phyloP scores from a whole-genome alignment of 2,329 filamentous ascomycete species.

The Botrytis tulipae region DNA sequence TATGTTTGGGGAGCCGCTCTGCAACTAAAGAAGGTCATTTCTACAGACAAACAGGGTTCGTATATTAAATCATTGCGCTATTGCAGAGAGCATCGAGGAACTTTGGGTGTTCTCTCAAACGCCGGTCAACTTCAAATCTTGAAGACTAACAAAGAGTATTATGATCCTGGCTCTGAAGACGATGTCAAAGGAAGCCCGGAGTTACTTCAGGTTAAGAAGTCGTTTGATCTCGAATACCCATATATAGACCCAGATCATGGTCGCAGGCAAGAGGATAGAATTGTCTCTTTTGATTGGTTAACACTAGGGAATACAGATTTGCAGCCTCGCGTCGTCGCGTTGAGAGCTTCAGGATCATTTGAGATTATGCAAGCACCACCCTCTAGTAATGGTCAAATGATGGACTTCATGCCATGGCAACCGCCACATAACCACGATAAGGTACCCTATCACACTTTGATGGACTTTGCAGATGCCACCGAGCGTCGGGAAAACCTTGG shows the following conservation, averaged over 20 bases:
- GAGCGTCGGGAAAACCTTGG: constrained; percentile 54
- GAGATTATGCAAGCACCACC: constrained; percentile 62
- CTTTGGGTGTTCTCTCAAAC: constrained; percentile 60
- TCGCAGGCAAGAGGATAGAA: constrained; percentile 52
- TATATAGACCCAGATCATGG: constrained; percentile 48
- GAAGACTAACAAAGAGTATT: constrained; percentile 55
- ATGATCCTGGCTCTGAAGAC: constrained; percentile 43
- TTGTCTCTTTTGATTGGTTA: constrained; percentile 68
- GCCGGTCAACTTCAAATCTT: constrained; percentile 63
- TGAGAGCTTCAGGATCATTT: constrained; percentile 59
- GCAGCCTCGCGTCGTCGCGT: constrained; percentile 56
- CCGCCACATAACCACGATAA: constrained; percentile 53
- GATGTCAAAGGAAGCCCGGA: constrained; percentile 55
- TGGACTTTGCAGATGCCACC: constrained; percentile 54
- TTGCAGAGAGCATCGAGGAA: constrained; percentile 59
- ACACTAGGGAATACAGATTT: constrained; percentile 55
- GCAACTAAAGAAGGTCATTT: constrained; percentile 56
- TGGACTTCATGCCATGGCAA: constrained; percentile 60
- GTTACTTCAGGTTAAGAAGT: constrained; percentile 57
- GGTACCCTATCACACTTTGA: constrained; percentile 51
- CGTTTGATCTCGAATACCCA: constrained; percentile 60
- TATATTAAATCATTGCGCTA: constrained; percentile 62
- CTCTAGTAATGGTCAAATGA: constrained; percentile 56
- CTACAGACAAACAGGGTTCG: constrained; percentile 50
- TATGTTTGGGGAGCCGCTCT: constrained; percentile 62